These are phyloP conservation scores for Fusarium transvaalense DNA, from an alignment of 2,329 filamentous ascomycete genomes.

Conservation along the genomic window DNA sequence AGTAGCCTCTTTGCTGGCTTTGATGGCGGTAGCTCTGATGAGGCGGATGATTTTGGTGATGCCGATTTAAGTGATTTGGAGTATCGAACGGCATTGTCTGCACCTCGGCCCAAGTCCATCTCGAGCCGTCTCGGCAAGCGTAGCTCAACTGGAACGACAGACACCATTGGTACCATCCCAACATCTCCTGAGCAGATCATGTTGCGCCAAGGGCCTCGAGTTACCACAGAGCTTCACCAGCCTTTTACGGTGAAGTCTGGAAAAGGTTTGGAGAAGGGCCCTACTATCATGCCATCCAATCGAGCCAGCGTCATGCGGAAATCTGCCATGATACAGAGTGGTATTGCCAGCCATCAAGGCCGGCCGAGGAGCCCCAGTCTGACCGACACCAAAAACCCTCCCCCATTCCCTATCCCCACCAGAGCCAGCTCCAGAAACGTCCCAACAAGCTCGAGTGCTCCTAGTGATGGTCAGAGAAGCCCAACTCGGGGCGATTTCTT, in stretches of 20 bases:
- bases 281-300: slow-evolving; percentile 54
- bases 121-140: slow-evolving; percentile 57
- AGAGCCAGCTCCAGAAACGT: slow-evolving; percentile 87
- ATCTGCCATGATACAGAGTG: slow-evolving; percentile 83
- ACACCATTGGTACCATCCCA: slow-evolving; percentile 51
- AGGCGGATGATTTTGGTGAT: slow-evolving; percentile 72
- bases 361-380: slow-evolving; percentile 75
- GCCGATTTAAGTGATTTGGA: slow-evolving; percentile 75
- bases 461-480: slow-evolving; percentile 80
- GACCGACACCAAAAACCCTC: slow-evolving; percentile 73
- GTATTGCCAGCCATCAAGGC: slow-evolving; percentile 76
- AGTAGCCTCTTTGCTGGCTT: slow-evolving; percentile 92
- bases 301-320: slow-evolving; percentile 77
- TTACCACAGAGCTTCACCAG: slow-evolving; percentile 61
- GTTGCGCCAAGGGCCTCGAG: slow-evolving; percentile 47
- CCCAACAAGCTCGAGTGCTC: slow-evolving; percentile 72
- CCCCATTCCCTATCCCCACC: slow-evolving; percentile 92
- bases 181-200: slow-evolving; percentile 59
- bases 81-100: slow-evolving; percentile 74
- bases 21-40: slow-evolving; percentile 77
- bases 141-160: slow-evolving; percentile 51
- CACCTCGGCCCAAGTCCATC: slow-evolving; percentile 66
- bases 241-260: slow-evolving; percentile 56
- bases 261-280: slow-evolving; percentile 56
- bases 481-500: slow-evolving; percentile 74